Evolutionary conservation across 768 basidiomycete species (phyloP).

Genomic region (Suillus placidus): DNA sequence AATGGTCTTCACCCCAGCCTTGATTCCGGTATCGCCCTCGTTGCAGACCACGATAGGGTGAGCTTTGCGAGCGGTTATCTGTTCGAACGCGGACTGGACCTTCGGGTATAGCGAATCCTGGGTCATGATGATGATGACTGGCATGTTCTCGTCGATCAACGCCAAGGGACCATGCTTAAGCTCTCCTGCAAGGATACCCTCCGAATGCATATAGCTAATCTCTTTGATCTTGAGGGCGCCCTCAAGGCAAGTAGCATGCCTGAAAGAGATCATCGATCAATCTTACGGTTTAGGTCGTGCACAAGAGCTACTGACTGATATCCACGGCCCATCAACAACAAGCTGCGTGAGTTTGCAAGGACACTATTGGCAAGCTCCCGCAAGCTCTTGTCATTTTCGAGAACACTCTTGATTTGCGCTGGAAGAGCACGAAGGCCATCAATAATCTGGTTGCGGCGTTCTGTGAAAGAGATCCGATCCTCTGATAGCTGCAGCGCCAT

Average conservation of each 20-base stretch:
- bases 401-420: constrained; percentile 82
- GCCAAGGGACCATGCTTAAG: constrained; percentile 98
- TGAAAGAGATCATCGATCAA: constrained; percentile 25
- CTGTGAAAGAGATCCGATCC: constrained; percentile 91
- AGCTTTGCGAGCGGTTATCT: constrained; percentile 97
- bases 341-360: constrained; percentile 74
- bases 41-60: constrained; percentile 95
- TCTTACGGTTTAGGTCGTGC: too few species aligned
- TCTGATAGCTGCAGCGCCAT: constrained; percentile 98
- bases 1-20: constrained; percentile 79
- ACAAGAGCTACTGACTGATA: constrained; percentile 72
- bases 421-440: constrained; percentile 91
- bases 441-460: constrained; percentile 92
- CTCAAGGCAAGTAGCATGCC: constrained; percentile 95
- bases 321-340: constrained; percentile 96
- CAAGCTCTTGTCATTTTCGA: constrained; percentile 74
- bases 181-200: constrained; percentile 95
- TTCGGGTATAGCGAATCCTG: constrained; percentile 98
- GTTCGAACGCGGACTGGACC: constrained; percentile 93
- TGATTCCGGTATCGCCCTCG: constrained; percentile 83
- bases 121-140: constrained; percentile 99
- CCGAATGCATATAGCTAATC: constrained; percentile 74
- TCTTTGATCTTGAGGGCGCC: constrained; percentile 99
- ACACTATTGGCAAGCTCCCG: constrained; percentile 85
- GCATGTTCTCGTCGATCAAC: constrained; percentile 97